A percentile compares a stretch with the other conserved stretches of the same genome.
Conservation (phyloP, 2,329 filamentous ascomycete genomes). For the Colletotrichum falcatum region DNA sequence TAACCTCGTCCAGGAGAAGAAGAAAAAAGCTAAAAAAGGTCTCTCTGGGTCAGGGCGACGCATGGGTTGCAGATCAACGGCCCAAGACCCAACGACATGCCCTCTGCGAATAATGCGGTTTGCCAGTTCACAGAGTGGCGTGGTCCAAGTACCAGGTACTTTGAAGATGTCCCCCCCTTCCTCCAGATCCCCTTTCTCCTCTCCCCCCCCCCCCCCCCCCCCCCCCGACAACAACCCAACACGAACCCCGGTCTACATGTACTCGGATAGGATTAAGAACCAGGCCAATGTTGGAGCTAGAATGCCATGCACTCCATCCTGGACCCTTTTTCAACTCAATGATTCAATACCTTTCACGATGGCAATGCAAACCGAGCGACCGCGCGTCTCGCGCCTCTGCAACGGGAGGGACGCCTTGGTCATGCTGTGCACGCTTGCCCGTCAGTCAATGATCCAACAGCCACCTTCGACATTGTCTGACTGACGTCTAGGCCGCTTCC, state of each 20-base stretch:
- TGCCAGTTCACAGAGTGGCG: neutral
- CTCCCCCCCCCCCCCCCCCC: neutral
- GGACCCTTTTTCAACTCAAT: neutral
- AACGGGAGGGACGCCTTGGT: neutral
- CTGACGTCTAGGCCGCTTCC: neutral
- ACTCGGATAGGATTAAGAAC: neutral
- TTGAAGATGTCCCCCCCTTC: neutral
- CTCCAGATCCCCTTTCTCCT: neutral
- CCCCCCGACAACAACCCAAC: constrained; percentile 19
- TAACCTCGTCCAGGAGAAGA: neutral
- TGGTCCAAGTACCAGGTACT: constrained; percentile 27
- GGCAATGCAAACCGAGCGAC: neutral
- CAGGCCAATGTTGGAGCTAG: constrained; percentile 22
- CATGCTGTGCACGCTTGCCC: neutral
- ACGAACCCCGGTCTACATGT: neutral
- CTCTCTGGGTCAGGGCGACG: constrained; percentile 1
- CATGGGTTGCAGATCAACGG: constrained; percentile 23
- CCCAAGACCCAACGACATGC: constrained; percentile 3
- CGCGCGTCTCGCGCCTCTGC: constrained; percentile 24
- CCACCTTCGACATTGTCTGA: neutral
- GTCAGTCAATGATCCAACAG: neutral
- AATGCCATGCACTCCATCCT: constrained; percentile 26
- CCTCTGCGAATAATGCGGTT: neutral
- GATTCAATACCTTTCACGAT: constrained; percentile 19
- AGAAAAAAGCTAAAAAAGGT: too few species aligned